Percentiles rank a stretch among this genome's conserved stretches.
These are phyloP conservation scores for Acrocalymma vagum DNA, from an alignment of 2,329 filamentous ascomycete genomes.

Conservation along the genomic window DNA sequence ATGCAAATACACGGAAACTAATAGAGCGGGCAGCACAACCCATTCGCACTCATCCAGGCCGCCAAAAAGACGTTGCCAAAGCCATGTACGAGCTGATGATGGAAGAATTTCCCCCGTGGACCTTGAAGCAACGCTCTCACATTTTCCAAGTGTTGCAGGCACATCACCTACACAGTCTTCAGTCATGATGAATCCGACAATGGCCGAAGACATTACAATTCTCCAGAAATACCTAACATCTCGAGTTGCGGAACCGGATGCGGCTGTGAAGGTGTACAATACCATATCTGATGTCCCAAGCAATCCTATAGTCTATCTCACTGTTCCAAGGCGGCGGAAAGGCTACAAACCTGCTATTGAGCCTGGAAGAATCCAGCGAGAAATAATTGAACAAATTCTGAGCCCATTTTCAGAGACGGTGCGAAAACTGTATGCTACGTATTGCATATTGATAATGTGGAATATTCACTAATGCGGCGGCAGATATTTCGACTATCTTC, in stretches of 20 bases:
- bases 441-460: background rate
- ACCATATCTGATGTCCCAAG: constrained; percentile 22
- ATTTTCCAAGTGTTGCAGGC: constrained; percentile 8
- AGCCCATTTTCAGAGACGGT: constrained; percentile 14
- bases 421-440: constrained; percentile 8
- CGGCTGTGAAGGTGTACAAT: constrained; percentile 12
- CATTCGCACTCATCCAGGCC: constrained; percentile 1
- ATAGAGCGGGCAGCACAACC: background rate
- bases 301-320: constrained; percentile 27
- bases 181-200: constrained; percentile 28
- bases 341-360: constrained; percentile 17
- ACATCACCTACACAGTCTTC: constrained; percentile 24
- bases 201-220: constrained; percentile 30
- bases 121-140: constrained; percentile 3
- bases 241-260: constrained; percentile 2
- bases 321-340: constrained; percentile 20
- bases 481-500: constrained; percentile 19
- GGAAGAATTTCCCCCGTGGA: background rate
- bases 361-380: constrained; percentile 21
- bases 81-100: background rate
- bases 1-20: constrained; percentile 14
- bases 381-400: constrained; percentile 27
- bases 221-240: constrained; percentile 25
- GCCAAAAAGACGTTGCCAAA: constrained; percentile 8
- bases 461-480: background rate